Evolutionary conservation across 2,329 filamentous ascomycete species (phyloP), one percentile per base, ranked within the genome.

Genomic region (Trichoderma sp.): DNA sequence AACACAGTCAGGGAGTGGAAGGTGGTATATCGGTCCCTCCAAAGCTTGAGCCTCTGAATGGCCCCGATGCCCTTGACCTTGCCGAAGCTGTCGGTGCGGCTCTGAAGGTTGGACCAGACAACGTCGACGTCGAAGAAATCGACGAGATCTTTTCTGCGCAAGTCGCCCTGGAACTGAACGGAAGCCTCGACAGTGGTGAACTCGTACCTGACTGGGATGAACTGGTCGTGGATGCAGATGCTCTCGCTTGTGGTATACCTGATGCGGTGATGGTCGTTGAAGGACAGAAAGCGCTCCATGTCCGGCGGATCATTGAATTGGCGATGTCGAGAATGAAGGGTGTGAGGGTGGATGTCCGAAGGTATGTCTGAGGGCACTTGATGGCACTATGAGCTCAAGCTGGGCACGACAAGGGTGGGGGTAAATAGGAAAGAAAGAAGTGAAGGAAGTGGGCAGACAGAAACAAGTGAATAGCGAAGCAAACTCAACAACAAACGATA

Each of bases 81-180:
- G 52, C 82, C 82, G 66, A 83, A 83, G 17, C 77, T 72, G 71
- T 84, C 81, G 3, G 80, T 83, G 45, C 82, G 77, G 54, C 79
- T 75, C 66, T 84, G 80, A 4, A 76, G 72, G 67, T 84, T 82
- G 24, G 81, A 82, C 81, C 82, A 84, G 43, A 82, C 75, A 10
- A 84, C 81, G 67, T 84, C 81, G 39, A 83, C 77, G 65, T 84
- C 82, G 64, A 80, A 84, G 71, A 81, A 83, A 68, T 80, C 81
- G 39, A 84, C 70, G 24, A 84, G 71, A 50, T 83, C 79, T 69
- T 80, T 80, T 34, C 75, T 72, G 24, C 82, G 78, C 44, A 84
- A 69, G 63, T 84, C 81, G 58, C 81, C 76, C 67, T 84, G 82
- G 66, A 84, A 82, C 26, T 78, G 79, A 21, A 80, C 73, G 1